Percentiles rank a stretch among this genome's conserved stretches.
Conservation (phyloP, 352 stramenopile genomes). For the Phytophthora nicotianae region DNA sequence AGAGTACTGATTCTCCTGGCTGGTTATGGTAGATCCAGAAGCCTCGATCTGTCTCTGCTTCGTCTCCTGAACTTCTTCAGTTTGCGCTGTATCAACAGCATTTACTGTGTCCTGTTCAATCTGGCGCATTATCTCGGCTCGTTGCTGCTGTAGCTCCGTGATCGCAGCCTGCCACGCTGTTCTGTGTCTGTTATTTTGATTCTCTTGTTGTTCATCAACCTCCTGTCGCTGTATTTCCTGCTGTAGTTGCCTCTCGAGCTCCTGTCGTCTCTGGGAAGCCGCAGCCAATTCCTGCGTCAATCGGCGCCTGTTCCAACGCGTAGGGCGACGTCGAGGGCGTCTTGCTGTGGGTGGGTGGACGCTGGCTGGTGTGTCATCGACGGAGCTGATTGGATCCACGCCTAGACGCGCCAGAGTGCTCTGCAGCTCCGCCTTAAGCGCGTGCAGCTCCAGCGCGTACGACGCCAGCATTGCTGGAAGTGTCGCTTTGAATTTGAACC, state of each 20-base stretch:
- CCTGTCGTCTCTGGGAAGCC: constrained; percentile 34
- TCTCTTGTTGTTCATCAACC: constrained; percentile 3
- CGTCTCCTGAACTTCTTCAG: neutral
- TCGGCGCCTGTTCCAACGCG: constrained; percentile 31
- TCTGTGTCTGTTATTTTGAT: constrained; percentile 9
- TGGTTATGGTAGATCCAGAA: neutral
- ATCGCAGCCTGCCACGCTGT: constrained; percentile 45
- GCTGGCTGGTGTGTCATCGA: neutral
- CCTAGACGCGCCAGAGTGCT: constrained; percentile 48
- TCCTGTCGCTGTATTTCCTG: constrained; percentile 35
- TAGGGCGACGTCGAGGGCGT: constrained; percentile 8
- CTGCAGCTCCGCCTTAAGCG: constrained; percentile 67
- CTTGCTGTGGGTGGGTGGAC: neutral
- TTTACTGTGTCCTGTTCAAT: constrained; percentile 43
- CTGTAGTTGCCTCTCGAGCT: constrained; percentile 47
- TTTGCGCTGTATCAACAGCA: neutral
- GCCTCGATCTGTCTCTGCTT: neutral
- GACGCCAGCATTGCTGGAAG: constrained; percentile 15
- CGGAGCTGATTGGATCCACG: constrained; percentile 6
- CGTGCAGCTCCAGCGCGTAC: constrained; percentile 57
- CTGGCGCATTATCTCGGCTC: constrained; percentile 47
- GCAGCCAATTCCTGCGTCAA: constrained; percentile 48
- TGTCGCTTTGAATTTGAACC: constrained; percentile 29
- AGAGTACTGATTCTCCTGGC: constrained; percentile 46
- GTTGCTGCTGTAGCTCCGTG: constrained; percentile 45